Percentiles rank a stretch among this genome's conserved stretches.
Conservation (phyloP, 129 eudicot species). For the Escallonia rubra region DNA sequence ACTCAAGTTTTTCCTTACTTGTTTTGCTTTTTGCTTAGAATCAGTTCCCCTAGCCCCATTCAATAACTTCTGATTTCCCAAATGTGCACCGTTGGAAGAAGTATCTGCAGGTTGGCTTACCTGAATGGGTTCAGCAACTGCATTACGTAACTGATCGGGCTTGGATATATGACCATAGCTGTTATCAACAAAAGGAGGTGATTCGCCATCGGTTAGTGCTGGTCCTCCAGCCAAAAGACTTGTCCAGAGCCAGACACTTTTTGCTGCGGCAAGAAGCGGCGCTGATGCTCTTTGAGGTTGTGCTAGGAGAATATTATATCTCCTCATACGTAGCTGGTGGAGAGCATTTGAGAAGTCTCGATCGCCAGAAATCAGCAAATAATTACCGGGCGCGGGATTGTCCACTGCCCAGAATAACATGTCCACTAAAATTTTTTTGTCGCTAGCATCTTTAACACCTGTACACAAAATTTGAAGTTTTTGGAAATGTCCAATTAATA, state of each 20-base stretch:
- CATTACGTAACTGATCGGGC: slow-evolving; percentile 22
- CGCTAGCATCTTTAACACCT: slow-evolving; percentile 97
- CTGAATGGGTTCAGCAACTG: slow-evolving; percentile 42
- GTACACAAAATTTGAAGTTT: slow-evolving; percentile 3
- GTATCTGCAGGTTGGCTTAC: slow-evolving; percentile 37
- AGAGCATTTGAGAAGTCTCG: slow-evolving; percentile 94
- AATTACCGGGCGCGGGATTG: slow-evolving; percentile 91
- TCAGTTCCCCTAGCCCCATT: slow-evolving; percentile 45
- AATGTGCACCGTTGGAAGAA: slow-evolving; percentile 31
- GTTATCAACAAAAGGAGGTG: slow-evolving; percentile 31
- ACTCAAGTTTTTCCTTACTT: slow-evolving; percentile 43
- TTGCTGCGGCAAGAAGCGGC: slow-evolving; percentile 85
- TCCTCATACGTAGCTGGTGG: slow-evolving; percentile 90
- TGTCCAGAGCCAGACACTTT: slow-evolving; percentile 95
- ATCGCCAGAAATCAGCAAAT: slow-evolving; percentile 92
- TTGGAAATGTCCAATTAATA: neutral
- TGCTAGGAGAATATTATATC: slow-evolving; percentile 93
- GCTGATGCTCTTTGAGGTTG: slow-evolving; percentile 83
- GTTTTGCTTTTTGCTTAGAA: slow-evolving; percentile 50
- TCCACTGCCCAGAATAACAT: slow-evolving; percentile 99
- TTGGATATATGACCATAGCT: slow-evolving; percentile 18
- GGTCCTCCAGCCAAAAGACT: slow-evolving; percentile 77
- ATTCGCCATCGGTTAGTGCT: slow-evolving; percentile 53
- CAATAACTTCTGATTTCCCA: slow-evolving; percentile 41
- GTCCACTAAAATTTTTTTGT: slow-evolving; percentile 93